Base-by-base conservation (phyloP, 768 basidiomycete species). In the Boletales sp. region DNA sequence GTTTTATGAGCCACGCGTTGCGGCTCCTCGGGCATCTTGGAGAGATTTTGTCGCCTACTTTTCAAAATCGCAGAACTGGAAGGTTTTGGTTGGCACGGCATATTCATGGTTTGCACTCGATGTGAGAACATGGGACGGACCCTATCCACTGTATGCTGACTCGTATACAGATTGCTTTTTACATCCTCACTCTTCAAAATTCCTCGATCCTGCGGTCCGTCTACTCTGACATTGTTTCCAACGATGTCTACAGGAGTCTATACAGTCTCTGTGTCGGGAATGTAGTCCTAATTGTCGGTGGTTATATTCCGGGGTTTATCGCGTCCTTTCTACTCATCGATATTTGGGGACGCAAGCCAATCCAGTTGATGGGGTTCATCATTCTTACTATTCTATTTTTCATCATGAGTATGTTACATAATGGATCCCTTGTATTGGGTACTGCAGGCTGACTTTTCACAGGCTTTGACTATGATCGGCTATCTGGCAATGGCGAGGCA, bases 51-150 rank as follows among this genome's bases (percentile, higher is more conserved):
- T 60, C 2, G 46, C 44, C 0, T 73, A 90, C 71, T 93, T 90
- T 63, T 67, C 79, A 34, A 72, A 84, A 61, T 83, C 82, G 83
- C 62, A 83, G 65, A 89, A 94, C 70, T 62, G 75, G 51, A 92
- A 92, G 71, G 69, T 90, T 40, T 75, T 93, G 45, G 64, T 92
- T 44, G 90, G 87, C 6, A 76, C 81, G 5, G 65, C 87, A 0
- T 93, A 84, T 65, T 86, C 84, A 3, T 93, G 91, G 91, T 92
- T 93, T 58, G 90, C 88, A 5, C 78, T 91, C 12, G 89, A 88
- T 52, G 83, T 83, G 38, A 45, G 84, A 84, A 12, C 11, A 15
- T 34, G 5, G 13, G 34, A 86, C 57, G 70, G 18, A 37, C 4
- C 31, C 27, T 21, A 7, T 30, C 9, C n/a, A 18, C 11, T 13